phyloP scores from a whole-genome alignment of 1,284 basidiomycete species.

The Anthracocystis panici-leucophaei region DNA sequence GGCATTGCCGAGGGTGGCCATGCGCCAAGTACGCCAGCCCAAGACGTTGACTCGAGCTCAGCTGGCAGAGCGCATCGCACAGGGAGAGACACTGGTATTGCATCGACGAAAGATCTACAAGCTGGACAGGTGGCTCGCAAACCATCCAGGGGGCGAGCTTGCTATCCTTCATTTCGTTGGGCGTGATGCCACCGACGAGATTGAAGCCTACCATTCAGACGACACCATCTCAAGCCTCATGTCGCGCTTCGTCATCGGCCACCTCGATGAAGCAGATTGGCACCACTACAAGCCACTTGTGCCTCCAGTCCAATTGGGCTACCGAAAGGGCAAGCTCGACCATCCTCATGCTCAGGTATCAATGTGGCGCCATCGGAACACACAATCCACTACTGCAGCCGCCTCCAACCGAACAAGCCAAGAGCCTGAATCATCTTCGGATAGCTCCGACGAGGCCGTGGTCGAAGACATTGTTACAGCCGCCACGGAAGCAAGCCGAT shows the following conservation, averaged over 20 bases:
- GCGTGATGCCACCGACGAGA: conserved; percentile 92
- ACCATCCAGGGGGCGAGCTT: conserved; percentile 90
- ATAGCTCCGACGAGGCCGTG: conserved; percentile 17
- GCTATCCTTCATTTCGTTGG: conserved; percentile 95
- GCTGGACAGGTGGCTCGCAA: conserved; percentile 83
- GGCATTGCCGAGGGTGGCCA: conserved; percentile 1
- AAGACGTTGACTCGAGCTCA: conserved; percentile 56
- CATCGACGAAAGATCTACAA: conserved; percentile 82
- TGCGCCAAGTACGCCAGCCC: conserved; percentile 12
- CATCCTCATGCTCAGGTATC: conserved; percentile 65
- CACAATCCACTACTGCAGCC: conserved; percentile 13
- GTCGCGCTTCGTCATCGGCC: conserved; percentile 80
- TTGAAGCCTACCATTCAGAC: conserved; percentile 88
- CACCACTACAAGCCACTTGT: conserved; percentile 81
- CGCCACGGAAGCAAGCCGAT: not conserved
- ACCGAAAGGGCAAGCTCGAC: conserved; percentile 62
- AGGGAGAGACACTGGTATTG: conserved; percentile 79
- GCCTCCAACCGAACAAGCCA: conserved; percentile 17
- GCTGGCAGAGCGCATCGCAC: conserved; percentile 61
- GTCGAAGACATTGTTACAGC: conserved; percentile 17
- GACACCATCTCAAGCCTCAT: conserved; percentile 76
- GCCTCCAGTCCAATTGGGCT: conserved; percentile 88
- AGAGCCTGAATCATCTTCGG: conserved; percentile 11
- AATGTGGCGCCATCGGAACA: conserved; percentile 53
- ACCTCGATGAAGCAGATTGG: conserved; percentile 75